Base-by-base conservation (phyloP, 257 asterid species). In the Schizonepeta tenuifolia region DNA sequence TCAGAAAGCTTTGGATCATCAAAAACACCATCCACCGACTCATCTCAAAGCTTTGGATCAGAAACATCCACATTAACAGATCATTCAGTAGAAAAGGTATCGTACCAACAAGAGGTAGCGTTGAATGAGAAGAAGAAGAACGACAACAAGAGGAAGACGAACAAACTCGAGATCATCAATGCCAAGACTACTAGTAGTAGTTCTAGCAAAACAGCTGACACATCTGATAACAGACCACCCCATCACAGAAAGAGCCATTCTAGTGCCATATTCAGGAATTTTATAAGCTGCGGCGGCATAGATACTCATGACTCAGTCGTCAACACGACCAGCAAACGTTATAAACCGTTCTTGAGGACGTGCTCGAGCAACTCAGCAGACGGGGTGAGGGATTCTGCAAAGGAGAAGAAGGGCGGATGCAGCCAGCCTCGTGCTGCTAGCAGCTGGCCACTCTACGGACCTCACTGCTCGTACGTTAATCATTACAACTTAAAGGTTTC, bases 381-480 rank as follows among this genome's bases (percentile, higher is more conserved):
- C 68, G 88, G 85, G 26, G 87, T 65, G 79, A 83, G 80, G 78
- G 77, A 78, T 63, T 67, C 88, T 51, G 46, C 83, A 17, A 82
- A 78, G 83, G 83, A 54, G 44, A 85, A 74, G 44, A 83, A 72
- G 44, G 74, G 73, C 28, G 83, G 79, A 14, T 75, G 63, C 49
- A 65, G 73, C 31, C 78, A 65, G 53, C 85, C 83, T 64, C n/a
- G 69, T 73, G 86, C 86, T 61, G 79, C 86, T 64, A 77, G 73
- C 74, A 86, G 72, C 3, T 38, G 43, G 85, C 86, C 93, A n/a
- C 75, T 85, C 20, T 85, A 75, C 26, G 81, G 87, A 22, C 98
- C 98, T 0, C 87, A 70, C 2, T 92, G 97, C 85, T 82, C 96
- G 98, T 92, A 82, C 77, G 96, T 85, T 44, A 4, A 36, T 38